Conservation (phyloP, 257 asterid species). For the Leptodermis oblonga region DNA sequence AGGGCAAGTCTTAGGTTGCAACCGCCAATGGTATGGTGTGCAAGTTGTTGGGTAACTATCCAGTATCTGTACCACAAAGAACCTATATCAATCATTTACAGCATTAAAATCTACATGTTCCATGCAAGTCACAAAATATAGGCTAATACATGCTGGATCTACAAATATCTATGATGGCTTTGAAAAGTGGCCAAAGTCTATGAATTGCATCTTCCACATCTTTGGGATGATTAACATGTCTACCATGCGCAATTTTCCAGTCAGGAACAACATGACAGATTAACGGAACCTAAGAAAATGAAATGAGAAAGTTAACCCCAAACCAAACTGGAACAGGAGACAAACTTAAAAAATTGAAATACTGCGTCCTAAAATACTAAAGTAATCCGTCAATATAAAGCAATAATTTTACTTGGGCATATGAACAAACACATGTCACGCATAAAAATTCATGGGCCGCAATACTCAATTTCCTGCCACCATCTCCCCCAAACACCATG, state of each 20-base stretch:
- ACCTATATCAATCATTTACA: conserved; percentile 73
- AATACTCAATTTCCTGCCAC: too few species aligned
- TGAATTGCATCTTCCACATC: conserved; percentile 97
- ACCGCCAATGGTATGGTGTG: conserved; percentile 88
- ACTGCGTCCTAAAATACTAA: too few species aligned
- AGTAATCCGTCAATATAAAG: too few species aligned
- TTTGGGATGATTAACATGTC: conserved; percentile 92
- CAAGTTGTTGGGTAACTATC: conserved; percentile 96
- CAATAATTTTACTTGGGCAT: too few species aligned
- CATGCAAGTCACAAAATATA: conserved; percentile 69
- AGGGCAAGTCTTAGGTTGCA: conserved; percentile 52
- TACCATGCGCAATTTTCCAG: conserved; percentile 30
- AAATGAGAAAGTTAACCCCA: conserved; percentile 14
- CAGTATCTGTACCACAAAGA: too few species aligned
- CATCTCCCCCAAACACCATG: too few species aligned
- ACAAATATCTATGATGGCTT: conserved; percentile 49
- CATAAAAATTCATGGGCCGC: too few species aligned
- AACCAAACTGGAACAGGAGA: too few species aligned
- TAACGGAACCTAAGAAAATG: conserved; percentile 10
- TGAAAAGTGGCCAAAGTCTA: conserved; percentile 92
- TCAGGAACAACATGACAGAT: conserved; percentile 17
- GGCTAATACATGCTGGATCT: neutral
- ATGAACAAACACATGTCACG: too few species aligned
- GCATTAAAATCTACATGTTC: conserved; percentile 94
- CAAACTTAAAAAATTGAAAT: too few species aligned